phyloP scores from a whole-genome alignment of 2,329 filamentous ascomycete species.

The Fusarium keratoplasticum region DNA sequence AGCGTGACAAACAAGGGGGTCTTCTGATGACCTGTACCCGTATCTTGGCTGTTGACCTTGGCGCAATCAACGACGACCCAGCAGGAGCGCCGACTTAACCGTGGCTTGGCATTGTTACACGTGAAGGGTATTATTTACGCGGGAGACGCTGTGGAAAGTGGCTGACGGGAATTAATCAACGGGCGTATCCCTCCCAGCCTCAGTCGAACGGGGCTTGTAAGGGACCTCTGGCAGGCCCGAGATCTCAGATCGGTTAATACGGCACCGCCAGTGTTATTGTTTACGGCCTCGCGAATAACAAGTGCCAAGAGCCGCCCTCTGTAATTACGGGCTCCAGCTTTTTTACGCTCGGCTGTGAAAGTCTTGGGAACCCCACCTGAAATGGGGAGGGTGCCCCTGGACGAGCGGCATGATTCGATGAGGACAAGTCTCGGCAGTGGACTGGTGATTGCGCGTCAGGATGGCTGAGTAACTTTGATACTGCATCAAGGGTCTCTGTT shows the following conservation, averaged over 20 bases:
- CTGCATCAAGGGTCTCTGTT: slow-evolving; percentile 18
- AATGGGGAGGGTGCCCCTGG: neutral
- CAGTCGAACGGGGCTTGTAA: neutral
- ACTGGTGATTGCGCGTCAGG: slow-evolving; percentile 30
- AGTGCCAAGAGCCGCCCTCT: neutral
- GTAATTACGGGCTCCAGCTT: slow-evolving; percentile 10
- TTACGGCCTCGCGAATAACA: slow-evolving; percentile 1
- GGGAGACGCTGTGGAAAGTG: neutral
- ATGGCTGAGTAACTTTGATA: slow-evolving; percentile 25
- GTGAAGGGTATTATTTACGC: neutral
- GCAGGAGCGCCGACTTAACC: slow-evolving; percentile 32
- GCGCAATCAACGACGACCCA: slow-evolving; percentile 28
- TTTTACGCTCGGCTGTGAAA: neutral
- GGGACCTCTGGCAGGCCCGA: neutral
- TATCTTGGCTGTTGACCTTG: slow-evolving; percentile 34
- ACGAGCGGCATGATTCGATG: neutral
- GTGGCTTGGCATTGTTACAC: slow-evolving; percentile 25
- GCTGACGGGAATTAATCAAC: neutral
- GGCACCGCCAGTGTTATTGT: neutral
- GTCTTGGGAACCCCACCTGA: slow-evolving; percentile 6
- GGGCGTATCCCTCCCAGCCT: neutral
- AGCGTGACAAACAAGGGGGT: neutral
- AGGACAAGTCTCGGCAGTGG: neutral
- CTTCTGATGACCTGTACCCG: slow-evolving; percentile 28
- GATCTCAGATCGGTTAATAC: slow-evolving; percentile 12